Evolutionary conservation across 495 filamentous ascomycete genomes (phyloP).

Genomic region (Eremomyces bilateralis): DNA sequence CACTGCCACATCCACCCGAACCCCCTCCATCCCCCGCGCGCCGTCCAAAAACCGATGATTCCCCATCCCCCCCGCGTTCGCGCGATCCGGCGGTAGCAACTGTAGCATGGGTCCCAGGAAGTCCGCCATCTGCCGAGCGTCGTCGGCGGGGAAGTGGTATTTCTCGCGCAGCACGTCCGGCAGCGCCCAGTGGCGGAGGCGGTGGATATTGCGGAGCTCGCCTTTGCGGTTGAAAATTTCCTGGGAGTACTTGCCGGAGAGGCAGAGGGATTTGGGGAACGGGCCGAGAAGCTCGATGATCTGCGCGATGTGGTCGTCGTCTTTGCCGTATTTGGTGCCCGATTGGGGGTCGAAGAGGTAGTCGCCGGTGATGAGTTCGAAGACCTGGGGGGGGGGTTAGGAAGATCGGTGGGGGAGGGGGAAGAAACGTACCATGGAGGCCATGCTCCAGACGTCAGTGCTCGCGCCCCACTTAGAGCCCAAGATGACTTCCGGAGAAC

Average conservation of each 20-base stretch:
- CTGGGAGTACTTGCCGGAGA: conserved; percentile 89
- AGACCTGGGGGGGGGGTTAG: conserved; percentile 38
- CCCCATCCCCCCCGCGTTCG: conserved; percentile 91
- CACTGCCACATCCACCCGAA: conserved; percentile 47
- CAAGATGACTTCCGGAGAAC: conserved; percentile 91
- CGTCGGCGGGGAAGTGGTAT: conserved; percentile 73
- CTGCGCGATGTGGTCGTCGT: conserved; percentile 98
- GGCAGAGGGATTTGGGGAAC: conserved; percentile 78
- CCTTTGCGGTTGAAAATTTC: conserved; percentile 98
- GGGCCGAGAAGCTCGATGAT: conserved; percentile 93
- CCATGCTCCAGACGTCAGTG: conserved; percentile 99
- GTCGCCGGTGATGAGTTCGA: conserved; percentile 95
- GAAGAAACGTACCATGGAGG: conserved; percentile 58
- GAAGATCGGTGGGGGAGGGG: conserved; percentile 1
- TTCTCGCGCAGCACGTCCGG: conserved; percentile 89
- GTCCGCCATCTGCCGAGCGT: conserved; percentile 55
- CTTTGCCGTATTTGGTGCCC: conserved; percentile 97
- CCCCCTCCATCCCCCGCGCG: conserved; percentile 66
- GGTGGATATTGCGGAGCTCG: conserved; percentile 92
- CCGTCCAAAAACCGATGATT: conserved; percentile 59
- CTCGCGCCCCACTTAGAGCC: conserved; percentile 97
- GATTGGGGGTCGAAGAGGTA: conserved; percentile 98
- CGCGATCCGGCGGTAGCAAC: conserved; percentile 61
- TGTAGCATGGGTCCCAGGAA: conserved; percentile 90
- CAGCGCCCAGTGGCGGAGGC: conserved; percentile 88